A percentile compares a stretch with the other conserved stretches of the same genome.
Evolutionary conservation across 2,329 filamentous ascomycete genomes (phyloP).

Genomic region (Aspergillus sp.): DNA sequence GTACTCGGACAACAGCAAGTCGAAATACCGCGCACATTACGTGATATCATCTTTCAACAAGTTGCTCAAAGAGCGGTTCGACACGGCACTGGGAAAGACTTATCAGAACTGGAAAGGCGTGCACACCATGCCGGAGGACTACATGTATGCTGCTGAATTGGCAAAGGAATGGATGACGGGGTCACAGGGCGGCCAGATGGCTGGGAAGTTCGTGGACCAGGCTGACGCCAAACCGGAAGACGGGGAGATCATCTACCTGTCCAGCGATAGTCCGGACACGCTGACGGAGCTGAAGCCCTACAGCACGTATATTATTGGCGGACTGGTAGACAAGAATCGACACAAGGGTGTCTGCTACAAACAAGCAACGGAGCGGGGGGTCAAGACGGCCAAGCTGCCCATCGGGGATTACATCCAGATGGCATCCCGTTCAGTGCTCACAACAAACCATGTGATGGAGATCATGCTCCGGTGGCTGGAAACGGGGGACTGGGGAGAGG

Average conservation of each 20-base stretch:
- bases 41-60: constrained; percentile 68
- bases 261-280: constrained; percentile 81
- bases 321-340: constrained; percentile 90
- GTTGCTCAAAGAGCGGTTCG: constrained; percentile 69
- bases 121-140: constrained; percentile 64
- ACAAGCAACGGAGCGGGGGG: constrained; percentile 62
- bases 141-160: constrained; percentile 57
- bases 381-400: constrained; percentile 82
- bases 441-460: constrained; percentile 93
- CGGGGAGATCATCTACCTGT: constrained; percentile 73
- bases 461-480: constrained; percentile 95
- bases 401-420: constrained; percentile 95
- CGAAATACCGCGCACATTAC: constrained; percentile 61
- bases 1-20: constrained; percentile 77
- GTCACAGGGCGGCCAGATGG: constrained; percentile 48
- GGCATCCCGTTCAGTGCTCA: constrained; percentile 73
- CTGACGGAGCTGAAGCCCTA: constrained; percentile 76
- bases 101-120: constrained; percentile 75
- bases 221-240: constrained; percentile 27
- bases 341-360: constrained; percentile 92
- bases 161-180: constrained; percentile 61
- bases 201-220: constrained; percentile 48
- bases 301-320: constrained; percentile 87
- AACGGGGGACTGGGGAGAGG: constrained; percentile 79
- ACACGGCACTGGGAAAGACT: constrained; percentile 61